Evolutionary conservation across 2,329 filamentous ascomycete species (phyloP), one percentile per base, ranked within the genome.

Genomic region (Blastomyces gilchristii): DNA sequence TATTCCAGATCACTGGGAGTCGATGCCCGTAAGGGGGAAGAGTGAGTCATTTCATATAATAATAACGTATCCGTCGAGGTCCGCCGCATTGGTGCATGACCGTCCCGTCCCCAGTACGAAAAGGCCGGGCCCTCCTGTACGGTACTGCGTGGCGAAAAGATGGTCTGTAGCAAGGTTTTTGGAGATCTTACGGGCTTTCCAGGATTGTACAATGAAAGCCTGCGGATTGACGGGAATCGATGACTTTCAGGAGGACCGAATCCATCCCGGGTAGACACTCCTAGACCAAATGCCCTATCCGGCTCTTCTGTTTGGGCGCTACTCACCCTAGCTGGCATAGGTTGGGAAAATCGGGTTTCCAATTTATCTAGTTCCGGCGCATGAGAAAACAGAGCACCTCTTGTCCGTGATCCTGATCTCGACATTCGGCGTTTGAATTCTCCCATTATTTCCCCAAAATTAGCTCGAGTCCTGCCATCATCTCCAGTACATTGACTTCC

Each of bases 141-240:
- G 69, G 74, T 62, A 73, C 66, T 6, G 73, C 74, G 5, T 72
- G 75, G 49, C 70, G 50, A 54, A 57, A 62, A 62, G 9, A 62
- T 57, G 34, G 60, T 62, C 37, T 62, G 60, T n/a, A 62, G 37
- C n/a, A 62, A 25, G 8, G n/a, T 56, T 52, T 52, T 61, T 0
- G 45, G 45, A n/a, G 47, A 47, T 47, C 43, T 59, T 4, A 8
- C 5, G 18, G 57, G 3, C 16, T 59, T 59, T 12, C 16, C 41
- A 47, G 56, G 22, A 28, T 25, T 75, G 34, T 75, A 68, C 9
- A 76, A 68, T 39, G 75, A 76, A 22, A 72, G 71, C 28, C 74
- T 71, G 28, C 74, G 74, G n/a, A 72, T 76, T 49, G 75, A 62
- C 16, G 73, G 74, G 63, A 72, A 72, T 9, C 72, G 70, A 58